Evolutionary conservation across 148 eudicot genomes (phyloP), one percentile per base, ranked within the genome.

Genomic region (Cornus controversa): DNA sequence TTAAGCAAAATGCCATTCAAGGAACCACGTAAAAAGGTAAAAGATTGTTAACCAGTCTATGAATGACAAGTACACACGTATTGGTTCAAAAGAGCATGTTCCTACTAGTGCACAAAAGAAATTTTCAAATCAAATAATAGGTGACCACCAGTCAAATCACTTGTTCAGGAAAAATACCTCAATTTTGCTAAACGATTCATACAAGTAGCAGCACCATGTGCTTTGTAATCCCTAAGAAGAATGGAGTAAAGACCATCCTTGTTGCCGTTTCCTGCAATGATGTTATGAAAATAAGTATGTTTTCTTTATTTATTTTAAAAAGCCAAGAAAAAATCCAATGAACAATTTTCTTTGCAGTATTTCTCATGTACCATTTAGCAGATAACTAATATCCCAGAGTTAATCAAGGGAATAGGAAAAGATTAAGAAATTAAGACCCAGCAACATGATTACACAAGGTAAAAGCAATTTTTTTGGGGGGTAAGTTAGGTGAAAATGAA

Each of bases 151-250:
- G 36, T 26, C 66, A 75, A 45, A 65, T 9, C 6, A 45, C n/a
- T 29, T 15, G 4, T 37, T 18, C 53, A 16, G 66, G 27, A 54
- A 63, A 57, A 37, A 28, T 87, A 93, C 99, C 99, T 96, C 75
- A 96, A 73, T 88, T 96, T 93, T 58, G 99, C 99, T 50, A 96
- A 82, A 40, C 97, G 93, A 82, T 93, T 96, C 99, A 96, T 96
- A 83, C 99, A 93, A 69, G 87, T 85, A 79, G 99, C 91, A 87
- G 99, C 97, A 69, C 95, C 98, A 92, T 93, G 88, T 72, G 95
- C 78, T 77, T 76, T 88, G 80, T 93, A 96, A 84, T 96, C 99
- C 79, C 98, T 91, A 79, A 96, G 88, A 84, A 96, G 99, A 82
- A 96, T 89, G 7, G 99, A 89, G 79, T 90, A 96, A 69, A 96